Conservation (phyloP, 805 yeast genomes). For the Wickerhamia fluorescens region DNA sequence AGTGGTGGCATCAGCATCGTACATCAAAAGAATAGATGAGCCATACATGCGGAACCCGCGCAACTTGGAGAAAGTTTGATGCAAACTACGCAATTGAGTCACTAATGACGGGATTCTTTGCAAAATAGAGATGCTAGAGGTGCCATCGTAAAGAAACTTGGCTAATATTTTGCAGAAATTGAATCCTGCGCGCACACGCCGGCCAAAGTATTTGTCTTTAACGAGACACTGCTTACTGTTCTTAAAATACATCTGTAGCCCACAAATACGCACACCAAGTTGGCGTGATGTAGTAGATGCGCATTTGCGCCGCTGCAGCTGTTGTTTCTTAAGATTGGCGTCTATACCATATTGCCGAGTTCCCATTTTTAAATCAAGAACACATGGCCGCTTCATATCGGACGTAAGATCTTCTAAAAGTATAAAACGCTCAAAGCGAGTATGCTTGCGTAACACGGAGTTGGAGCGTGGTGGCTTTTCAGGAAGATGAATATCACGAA, state of each 20-base stretch:
- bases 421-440: conserved; percentile 73
- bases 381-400: conserved; percentile 81
- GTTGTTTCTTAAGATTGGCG: conserved; percentile 63
- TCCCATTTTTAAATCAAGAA: conserved; percentile 94
- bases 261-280: conserved; percentile 91
- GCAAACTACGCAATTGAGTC: conserved; percentile 51
- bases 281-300: conserved; percentile 67
- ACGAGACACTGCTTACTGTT: conserved; percentile 27
- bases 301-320: conserved; percentile 80
- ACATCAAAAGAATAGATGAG: conserved; percentile 79
- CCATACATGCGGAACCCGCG: conserved; percentile 87
- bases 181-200: conserved; percentile 61
- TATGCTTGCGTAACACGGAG: conserved; percentile 30
- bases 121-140: conserved; percentile 46
- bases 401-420: conserved; percentile 85
- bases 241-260: conserved; percentile 52
- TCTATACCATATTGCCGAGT: conserved; percentile 98
- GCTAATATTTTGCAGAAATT: conserved; percentile 72
- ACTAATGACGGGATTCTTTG: conserved; percentile 64
- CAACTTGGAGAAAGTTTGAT: conserved; percentile 45
- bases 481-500: conserved; percentile 9
- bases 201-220: conserved; percentile 89
- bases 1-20: conserved; percentile 50
- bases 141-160: conserved; percentile 77
- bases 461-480: conserved; percentile 1